Evolutionary conservation across 106 monocot genomes (phyloP).

Genomic region (Dendrobium catenatum): DNA sequence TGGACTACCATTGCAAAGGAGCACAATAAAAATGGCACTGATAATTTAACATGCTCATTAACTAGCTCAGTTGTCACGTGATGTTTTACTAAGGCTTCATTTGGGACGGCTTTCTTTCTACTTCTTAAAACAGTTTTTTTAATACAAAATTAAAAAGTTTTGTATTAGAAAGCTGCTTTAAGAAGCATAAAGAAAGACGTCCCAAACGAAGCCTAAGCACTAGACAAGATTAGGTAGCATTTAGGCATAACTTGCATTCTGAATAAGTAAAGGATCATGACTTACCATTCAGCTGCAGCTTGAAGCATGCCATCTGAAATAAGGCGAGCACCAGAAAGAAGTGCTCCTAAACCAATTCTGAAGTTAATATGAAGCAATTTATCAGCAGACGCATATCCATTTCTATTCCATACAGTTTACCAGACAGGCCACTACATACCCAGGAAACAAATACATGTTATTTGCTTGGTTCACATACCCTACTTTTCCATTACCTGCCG

Average conservation of each 20-base stretch:
- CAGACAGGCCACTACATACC: slow-evolving; percentile 40
- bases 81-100: background rate
- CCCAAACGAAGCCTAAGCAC: no score
- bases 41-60: background rate
- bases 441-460: slow-evolving; percentile 99
- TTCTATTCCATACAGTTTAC: background rate
- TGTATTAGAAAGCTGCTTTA: no score
- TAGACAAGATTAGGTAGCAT: background rate
- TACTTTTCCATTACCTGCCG: slow-evolving; percentile 66
- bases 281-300: slow-evolving; percentile 95
- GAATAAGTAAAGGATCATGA: background rate
- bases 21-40: background rate
- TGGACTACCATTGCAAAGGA: background rate
- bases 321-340: slow-evolving; percentile 83
- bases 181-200: no score
- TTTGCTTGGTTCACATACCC: slow-evolving; percentile 97
- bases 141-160: no score
- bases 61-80: background rate
- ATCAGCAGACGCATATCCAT: background rate
- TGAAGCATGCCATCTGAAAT: slow-evolving; percentile 97
- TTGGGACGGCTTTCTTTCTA: no score
- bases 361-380: slow-evolving; percentile 19
- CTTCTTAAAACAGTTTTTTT: no score
- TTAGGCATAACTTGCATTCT: background rate
- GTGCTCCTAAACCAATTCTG: slow-evolving; percentile 96